phyloP scores from a whole-genome alignment of 164 flowering plant species.

The Macadamia integrifolia region DNA sequence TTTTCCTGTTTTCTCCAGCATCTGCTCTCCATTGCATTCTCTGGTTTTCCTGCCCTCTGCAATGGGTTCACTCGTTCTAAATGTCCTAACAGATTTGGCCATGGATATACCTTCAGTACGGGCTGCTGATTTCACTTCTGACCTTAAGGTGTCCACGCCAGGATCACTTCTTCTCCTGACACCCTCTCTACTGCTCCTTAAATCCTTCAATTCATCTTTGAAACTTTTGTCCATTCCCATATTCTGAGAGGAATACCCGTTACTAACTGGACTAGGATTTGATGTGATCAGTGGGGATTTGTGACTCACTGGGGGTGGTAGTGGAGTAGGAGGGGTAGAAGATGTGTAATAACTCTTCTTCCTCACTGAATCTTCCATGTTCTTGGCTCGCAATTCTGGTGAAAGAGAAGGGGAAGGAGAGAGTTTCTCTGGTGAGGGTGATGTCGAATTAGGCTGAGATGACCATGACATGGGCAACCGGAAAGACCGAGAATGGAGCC shows the following conservation, averaged over 20 bases:
- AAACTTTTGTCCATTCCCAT: constrained; percentile 10
- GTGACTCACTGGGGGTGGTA: constrained; percentile 18
- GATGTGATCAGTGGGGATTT: constrained; percentile 16
- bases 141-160: constrained; percentile 9
- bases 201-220: constrained; percentile 25
- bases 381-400: constrained; percentile 37
- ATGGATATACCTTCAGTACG: constrained; percentile 18
- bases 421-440: constrained; percentile 39
- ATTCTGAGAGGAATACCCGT: constrained; percentile 16
- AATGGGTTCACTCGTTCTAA: constrained; percentile 22
- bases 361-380: constrained; percentile 43
- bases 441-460: not conserved
- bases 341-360: constrained; percentile 24
- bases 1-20: constrained; percentile 11
- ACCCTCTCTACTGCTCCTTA: constrained; percentile 16
- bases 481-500: constrained; percentile 19
- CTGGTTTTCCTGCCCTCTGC: not conserved
- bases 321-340: constrained; percentile 23
- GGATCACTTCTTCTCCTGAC: constrained; percentile 5
- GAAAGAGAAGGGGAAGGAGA: constrained; percentile 42
- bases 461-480: not conserved
- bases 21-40: constrained; percentile 13
- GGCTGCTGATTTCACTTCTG: constrained; percentile 11
- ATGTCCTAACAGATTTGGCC: constrained; percentile 59
- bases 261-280: constrained; percentile 12